A percentile compares a stretch with the other conserved stretches of the same genome.
Conservation (phyloP, 345 rosid species). For the Salix brachista region DNA sequence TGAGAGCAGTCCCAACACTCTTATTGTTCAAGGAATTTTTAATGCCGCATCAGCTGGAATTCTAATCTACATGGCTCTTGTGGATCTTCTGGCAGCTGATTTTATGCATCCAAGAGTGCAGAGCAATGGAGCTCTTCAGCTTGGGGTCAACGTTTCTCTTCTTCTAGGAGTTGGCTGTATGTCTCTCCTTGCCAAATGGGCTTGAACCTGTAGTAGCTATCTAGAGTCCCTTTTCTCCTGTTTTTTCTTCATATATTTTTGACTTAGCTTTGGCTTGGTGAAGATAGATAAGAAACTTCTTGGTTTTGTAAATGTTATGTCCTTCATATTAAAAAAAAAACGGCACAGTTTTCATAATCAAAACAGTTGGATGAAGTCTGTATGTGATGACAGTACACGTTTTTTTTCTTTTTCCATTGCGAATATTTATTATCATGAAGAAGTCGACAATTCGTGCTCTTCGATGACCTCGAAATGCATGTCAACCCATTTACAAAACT, state of each 20-base stretch:
- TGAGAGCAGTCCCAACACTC: conserved; percentile 32
- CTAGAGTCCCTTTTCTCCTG: neutral
- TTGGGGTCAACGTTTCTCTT: conserved; percentile 12
- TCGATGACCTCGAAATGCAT: no score
- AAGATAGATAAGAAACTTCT: no score
- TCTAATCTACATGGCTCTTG: conserved; percentile 41
- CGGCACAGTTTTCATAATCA: no score
- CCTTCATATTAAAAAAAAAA: no score
- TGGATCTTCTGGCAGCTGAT: conserved; percentile 45
- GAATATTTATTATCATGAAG: no score
- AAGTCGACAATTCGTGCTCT: no score
- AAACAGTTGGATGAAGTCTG: no score
- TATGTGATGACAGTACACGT: no score
- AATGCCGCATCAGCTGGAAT: conserved; percentile 38
- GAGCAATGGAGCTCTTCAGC: conserved; percentile 26
- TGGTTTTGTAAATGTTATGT: no score
- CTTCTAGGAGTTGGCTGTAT: conserved; percentile 16
- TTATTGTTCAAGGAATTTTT: conserved; percentile 39
- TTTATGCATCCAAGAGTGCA: conserved; percentile 44
- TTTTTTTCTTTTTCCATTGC: no score
- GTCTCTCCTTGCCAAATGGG: conserved; percentile 11
- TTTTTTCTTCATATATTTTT: neutral
- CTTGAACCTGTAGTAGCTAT: neutral
- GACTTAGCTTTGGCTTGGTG: no score
- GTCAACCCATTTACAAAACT: no score